Evolutionary conservation across 2,329 filamentous ascomycete species (phyloP).

Genomic region (Paracoccidioides lutzii): DNA sequence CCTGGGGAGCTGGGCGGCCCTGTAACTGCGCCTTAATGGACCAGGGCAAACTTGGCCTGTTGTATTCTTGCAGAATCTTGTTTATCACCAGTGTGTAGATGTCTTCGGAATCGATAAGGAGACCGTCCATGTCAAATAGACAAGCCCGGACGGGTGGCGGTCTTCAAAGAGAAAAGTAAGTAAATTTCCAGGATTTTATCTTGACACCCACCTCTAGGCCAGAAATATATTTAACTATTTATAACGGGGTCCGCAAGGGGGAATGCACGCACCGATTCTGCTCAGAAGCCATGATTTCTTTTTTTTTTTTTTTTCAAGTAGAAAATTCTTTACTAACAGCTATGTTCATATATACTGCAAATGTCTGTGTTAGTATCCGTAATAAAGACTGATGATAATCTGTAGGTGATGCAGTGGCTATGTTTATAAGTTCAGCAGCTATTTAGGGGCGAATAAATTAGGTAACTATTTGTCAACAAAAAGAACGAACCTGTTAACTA

Average conservation of each 20-base stretch:
- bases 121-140: constrained; percentile 97
- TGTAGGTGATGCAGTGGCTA: too few species aligned
- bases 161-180: constrained; percentile 29
- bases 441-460: too few species aligned
- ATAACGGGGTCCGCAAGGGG: too few species aligned
- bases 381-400: too few species aligned
- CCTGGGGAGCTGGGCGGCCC: constrained; percentile 48
- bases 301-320: too few species aligned
- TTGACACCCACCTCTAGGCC: neutral
- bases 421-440: too few species aligned
- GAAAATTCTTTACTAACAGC: too few species aligned
- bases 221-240: neutral
- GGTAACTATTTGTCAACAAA: too few species aligned
- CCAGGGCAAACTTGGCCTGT: constrained; percentile 70
- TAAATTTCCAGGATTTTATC: too few species aligned
- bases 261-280: constrained; percentile 4
- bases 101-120: constrained; percentile 89
- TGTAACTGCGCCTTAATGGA: constrained; percentile 81
- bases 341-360: too few species aligned
- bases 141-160: constrained; percentile 76
- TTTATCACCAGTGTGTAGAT: constrained; percentile 77
- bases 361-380: too few species aligned
- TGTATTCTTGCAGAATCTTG: constrained; percentile 62
- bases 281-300: neutral
- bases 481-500: too few species aligned